phyloP scores from a whole-genome alignment of 2,329 filamentous ascomycete genomes.

The Venturia aucupariae region DNA sequence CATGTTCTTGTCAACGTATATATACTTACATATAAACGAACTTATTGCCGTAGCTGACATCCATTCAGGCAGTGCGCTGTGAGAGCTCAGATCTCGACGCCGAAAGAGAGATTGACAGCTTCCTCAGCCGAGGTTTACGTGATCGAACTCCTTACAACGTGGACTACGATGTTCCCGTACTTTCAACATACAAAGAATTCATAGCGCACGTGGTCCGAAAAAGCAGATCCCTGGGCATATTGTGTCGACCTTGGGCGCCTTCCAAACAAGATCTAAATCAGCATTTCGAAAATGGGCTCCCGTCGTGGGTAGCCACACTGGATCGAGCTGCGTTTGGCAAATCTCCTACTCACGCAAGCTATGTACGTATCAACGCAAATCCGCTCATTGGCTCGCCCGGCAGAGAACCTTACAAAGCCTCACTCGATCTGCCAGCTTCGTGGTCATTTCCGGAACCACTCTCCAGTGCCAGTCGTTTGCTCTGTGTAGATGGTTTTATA shows the following conservation, averaged over 20 bases:
- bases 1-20: no score
- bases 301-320: conserved; percentile 7
- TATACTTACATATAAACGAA: no score
- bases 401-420: background rate
- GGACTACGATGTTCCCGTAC: background rate
- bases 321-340: conserved; percentile 8
- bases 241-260: conserved; percentile 11
- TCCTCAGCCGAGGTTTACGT: background rate
- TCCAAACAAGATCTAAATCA: background rate
- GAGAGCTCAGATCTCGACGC: conserved; percentile 1
- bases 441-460: background rate
- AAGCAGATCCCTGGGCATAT: background rate
- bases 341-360: background rate
- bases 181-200: conserved; percentile 8
- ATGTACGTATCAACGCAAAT: conserved; percentile 24
- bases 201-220: background rate
- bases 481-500: conserved; percentile 2
- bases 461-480: background rate
- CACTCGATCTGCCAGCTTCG: background rate
- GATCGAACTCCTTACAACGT: background rate
- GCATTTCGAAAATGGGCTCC: background rate
- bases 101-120: conserved; percentile 1
- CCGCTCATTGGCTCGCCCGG: conserved; percentile 26
- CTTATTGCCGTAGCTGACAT: background rate
- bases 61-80: background rate